A percentile compares a stretch with the other conserved stretches of the same genome.
Evolutionary conservation across 441 rosid species (phyloP).

Genomic region (Mallotus repandus): DNA sequence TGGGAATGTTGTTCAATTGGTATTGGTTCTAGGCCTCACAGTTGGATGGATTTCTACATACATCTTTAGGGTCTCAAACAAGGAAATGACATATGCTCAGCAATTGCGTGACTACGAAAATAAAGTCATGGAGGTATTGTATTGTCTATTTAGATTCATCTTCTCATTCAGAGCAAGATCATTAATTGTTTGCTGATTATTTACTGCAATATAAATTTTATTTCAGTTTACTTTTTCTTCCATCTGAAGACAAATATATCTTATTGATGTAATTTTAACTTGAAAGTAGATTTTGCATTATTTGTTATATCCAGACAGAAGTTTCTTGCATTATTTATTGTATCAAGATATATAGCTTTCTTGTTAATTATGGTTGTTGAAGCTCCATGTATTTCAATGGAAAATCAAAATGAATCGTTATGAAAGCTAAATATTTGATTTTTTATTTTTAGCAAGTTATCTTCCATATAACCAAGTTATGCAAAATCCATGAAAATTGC

Average conservation of each 20-base stretch:
- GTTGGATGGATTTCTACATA: constrained; percentile 92
- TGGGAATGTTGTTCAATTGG: constrained; percentile 82
- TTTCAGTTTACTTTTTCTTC: neutral
- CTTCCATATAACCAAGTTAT: neutral
- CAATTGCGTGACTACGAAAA: constrained; percentile 87
- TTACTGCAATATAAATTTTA: neutral
- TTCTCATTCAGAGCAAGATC: neutral
- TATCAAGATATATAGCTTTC: neutral
- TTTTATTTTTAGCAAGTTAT: neutral
- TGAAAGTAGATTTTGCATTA: neutral
- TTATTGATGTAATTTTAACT: neutral
- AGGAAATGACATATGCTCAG: constrained; percentile 95
- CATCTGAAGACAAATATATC: neutral
- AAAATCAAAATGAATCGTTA: neutral
- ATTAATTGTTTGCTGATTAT: constrained; percentile 7
- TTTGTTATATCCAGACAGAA: neutral
- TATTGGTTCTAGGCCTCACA: constrained; percentile 79
- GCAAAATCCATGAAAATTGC: neutral
- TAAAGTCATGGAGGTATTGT: constrained; percentile 91
- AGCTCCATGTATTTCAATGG: neutral
- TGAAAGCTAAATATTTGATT: neutral
- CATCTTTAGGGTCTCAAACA: constrained; percentile 86
- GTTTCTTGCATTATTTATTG: neutral
- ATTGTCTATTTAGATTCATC: constrained; percentile 1
- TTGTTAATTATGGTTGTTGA: neutral